Conservation (phyloP, 768 basidiomycete genomes). For the Psilocybe tampanensis region DNA sequence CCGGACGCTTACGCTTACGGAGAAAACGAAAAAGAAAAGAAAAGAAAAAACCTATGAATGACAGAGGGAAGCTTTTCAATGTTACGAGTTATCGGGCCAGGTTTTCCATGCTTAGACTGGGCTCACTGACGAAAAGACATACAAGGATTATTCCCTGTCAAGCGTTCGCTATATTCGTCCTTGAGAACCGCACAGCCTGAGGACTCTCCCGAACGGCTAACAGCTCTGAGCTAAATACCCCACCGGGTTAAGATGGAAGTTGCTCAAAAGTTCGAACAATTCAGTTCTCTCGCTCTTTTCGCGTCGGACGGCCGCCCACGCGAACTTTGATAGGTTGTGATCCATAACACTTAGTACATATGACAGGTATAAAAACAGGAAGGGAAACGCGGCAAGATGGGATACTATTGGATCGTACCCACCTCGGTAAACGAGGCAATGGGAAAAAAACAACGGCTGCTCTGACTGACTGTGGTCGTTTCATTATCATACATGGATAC, state of each 20-base stretch:
- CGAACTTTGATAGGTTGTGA: too few relatives aligned
- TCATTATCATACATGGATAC: too few relatives aligned
- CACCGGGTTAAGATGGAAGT: background rate
- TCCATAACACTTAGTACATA: too few relatives aligned
- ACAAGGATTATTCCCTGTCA: background rate
- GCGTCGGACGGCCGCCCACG: background rate
- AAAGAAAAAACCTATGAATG: too few relatives aligned
- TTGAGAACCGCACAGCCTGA: background rate
- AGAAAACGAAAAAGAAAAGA: too few relatives aligned
- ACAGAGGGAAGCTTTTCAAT: constrained; percentile 13
- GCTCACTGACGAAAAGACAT: background rate
- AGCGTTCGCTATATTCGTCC: background rate
- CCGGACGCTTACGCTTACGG: background rate
- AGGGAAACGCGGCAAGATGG: too few relatives aligned
- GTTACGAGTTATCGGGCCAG: constrained; percentile 16
- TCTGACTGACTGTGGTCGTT: too few relatives aligned
- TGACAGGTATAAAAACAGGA: background rate
- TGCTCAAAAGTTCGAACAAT: background rate
- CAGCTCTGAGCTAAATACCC: too few relatives aligned
- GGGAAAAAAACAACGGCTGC: too few relatives aligned
- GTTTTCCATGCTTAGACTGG: constrained; percentile 11
- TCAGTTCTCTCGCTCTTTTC: background rate
- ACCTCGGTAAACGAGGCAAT: too few relatives aligned
- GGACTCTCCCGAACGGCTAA: background rate
- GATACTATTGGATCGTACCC: too few relatives aligned